These are phyloP conservation scores for Prunus kanzakura DNA, from an alignment of 306 rosid species.

Conservation along the genomic window DNA sequence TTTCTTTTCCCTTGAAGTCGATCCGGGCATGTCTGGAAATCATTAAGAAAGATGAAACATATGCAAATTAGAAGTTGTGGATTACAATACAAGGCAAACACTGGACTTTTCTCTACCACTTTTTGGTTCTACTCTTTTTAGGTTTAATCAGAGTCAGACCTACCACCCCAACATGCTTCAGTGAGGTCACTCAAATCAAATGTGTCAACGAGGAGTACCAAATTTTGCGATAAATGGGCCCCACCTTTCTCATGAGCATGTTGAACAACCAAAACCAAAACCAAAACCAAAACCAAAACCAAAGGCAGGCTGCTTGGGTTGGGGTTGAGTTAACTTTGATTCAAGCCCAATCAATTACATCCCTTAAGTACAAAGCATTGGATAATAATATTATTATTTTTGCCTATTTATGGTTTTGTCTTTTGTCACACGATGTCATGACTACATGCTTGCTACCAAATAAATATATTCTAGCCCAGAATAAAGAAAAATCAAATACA, in stretches of 20 bases:
- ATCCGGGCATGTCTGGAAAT: no score
- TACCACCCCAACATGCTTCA: no score
- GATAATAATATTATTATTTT: neutral
- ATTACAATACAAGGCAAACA: neutral
- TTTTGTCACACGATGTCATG: neutral
- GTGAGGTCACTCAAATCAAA: no score
- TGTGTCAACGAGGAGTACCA: neutral
- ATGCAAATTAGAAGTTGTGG: neutral
- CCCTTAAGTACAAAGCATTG: conserved; percentile 24
- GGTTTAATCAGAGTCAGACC: neutral
- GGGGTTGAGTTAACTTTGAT: neutral
- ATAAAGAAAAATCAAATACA: no score
- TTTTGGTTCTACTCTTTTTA: neutral
- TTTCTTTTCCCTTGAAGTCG: neutral
- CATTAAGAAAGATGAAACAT: neutral
- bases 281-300: no score
- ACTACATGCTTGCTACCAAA: neutral
- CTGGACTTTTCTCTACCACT: neutral
- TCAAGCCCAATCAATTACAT: neutral
- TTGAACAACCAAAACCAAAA: neutral
- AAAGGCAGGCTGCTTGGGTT: no score
- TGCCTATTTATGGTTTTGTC: neutral
- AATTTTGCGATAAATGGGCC: neutral
- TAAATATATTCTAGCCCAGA: neutral
- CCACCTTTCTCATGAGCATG: neutral